These are phyloP conservation scores for Picea glauca DNA, from an alignment of 75 land plant genomes.

Conservation along the genomic window DNA sequence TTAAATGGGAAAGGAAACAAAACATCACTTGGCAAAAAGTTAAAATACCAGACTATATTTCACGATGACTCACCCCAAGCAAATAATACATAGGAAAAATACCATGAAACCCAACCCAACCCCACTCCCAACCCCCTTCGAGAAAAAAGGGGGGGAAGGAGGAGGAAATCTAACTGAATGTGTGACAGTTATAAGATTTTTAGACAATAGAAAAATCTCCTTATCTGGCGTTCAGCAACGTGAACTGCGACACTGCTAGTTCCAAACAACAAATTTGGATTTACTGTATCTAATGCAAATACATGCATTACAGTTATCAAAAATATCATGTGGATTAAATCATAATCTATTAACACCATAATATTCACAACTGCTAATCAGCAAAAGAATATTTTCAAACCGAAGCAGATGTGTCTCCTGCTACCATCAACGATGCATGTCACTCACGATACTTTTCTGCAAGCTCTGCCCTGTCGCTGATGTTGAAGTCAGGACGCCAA, in stretches of 20 bases:
- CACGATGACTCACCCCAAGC: not conserved
- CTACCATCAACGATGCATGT: not conserved
- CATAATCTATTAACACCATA: not conserved
- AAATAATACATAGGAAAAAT: not conserved
- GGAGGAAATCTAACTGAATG: not conserved
- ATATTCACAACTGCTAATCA: conserved; percentile 1
- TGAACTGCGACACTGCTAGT: not conserved
- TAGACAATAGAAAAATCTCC: not conserved
- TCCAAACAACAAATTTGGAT: not conserved
- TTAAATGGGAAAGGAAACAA: not conserved
- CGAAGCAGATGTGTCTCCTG: not conserved
- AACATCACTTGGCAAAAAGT: not conserved
- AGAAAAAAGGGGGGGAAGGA: no score
- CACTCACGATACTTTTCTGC: conserved; percentile 5
- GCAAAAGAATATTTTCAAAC: conserved; percentile 6
- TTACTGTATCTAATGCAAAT: conserved; percentile 1
- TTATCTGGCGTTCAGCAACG: not conserved
- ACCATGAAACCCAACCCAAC: not conserved
- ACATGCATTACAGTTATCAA: not conserved
- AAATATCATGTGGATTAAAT: not conserved
- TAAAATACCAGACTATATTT: not conserved
- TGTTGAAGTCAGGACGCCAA: conserved; percentile 18
- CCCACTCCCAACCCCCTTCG: not conserved
- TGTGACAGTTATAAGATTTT: not conserved
- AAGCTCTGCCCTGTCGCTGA: conserved; percentile 9